Percentiles rank a stretch among this genome's conserved stretches.
phyloP scores from a whole-genome alignment of 768 basidiomycete species.

The Rhodosporidiobolus sp. region DNA sequence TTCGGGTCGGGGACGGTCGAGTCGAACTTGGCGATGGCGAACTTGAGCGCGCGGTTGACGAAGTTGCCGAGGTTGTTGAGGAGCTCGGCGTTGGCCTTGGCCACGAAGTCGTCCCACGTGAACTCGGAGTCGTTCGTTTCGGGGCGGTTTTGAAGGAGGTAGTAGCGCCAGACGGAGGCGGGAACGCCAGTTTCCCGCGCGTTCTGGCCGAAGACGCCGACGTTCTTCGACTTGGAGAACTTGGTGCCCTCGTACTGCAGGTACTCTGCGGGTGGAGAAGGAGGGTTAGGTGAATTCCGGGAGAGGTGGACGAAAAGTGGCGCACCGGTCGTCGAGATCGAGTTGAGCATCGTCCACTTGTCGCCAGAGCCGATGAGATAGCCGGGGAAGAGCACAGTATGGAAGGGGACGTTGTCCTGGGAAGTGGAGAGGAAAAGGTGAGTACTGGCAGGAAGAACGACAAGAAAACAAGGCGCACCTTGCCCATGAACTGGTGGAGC shows the following conservation, averaged over 20 bases:
- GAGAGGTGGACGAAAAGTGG: not conserved
- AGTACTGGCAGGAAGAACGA: no score
- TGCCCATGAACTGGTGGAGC: slow-evolving; percentile 99
- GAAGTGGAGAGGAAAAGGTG: no score
- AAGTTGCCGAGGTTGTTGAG: slow-evolving; percentile 99
- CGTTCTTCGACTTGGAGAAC: slow-evolving; percentile 94
- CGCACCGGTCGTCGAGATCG: slow-evolving; percentile 89
- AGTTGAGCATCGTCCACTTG: slow-evolving; percentile 88
- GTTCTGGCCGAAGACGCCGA: slow-evolving; percentile 93
- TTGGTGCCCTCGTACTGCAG: slow-evolving; percentile 98
- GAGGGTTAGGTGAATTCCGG: not conserved
- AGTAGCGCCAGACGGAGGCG: slow-evolving; percentile 93
- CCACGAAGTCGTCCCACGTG: slow-evolving; percentile 90
- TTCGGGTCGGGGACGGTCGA: slow-evolving; percentile 74
- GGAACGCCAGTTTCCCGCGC: slow-evolving; percentile 92
- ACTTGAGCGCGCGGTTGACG: slow-evolving; percentile 90
- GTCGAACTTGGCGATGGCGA: slow-evolving; percentile 78
- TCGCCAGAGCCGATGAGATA: slow-evolving; percentile 83
- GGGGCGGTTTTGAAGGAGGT: slow-evolving; percentile 84
- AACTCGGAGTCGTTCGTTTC: slow-evolving; percentile 94
- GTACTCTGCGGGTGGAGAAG: slow-evolving; percentile 62
- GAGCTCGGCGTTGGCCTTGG: slow-evolving; percentile 87
- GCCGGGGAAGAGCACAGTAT: slow-evolving; percentile 90
- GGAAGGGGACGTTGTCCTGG: slow-evolving; percentile 72
- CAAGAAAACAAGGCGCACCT: slow-evolving; percentile 63